These are phyloP conservation scores for Magnusiomyces sp. DNA, from an alignment of 1,139 yeast species.

Conservation along the genomic window DNA sequence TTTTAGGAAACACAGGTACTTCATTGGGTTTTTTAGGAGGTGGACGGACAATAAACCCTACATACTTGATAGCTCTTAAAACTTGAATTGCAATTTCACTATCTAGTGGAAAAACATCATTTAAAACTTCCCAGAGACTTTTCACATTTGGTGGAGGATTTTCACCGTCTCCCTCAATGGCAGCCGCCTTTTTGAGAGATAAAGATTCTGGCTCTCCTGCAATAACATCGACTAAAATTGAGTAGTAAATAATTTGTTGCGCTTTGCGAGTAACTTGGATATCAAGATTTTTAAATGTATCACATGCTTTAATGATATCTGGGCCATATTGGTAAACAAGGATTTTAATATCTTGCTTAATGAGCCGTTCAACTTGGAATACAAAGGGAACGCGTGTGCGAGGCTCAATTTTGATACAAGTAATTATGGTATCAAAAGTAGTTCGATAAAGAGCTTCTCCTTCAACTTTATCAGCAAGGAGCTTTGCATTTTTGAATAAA, in stretches of 20 bases:
- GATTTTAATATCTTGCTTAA: constrained; percentile 10
- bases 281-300: constrained; percentile 11
- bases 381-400: constrained; percentile 12
- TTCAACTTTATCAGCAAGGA: constrained; percentile 4
- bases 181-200: constrained; percentile 8
- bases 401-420: constrained; percentile 9
- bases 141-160: constrained; percentile 13
- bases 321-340: constrained; percentile 10
- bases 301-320: constrained; percentile 9
- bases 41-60: constrained; percentile 19
- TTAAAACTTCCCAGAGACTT: constrained; percentile 15
- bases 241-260: constrained; percentile 9
- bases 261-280: constrained; percentile 9
- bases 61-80: constrained; percentile 13
- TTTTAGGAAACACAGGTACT: constrained; percentile 16
- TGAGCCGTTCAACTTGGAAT: constrained; percentile 12
- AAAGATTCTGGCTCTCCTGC: constrained; percentile 18
- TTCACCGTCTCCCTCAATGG: constrained; percentile 16
- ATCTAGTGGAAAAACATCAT: constrained; percentile 12
- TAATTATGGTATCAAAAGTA: constrained; percentile 8
- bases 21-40: constrained; percentile 16
- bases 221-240: constrained; percentile 16
- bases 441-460: constrained; percentile 9
- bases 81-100: constrained; percentile 12
- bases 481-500: constrained; percentile 2